Evolutionary conservation across 352 stramenopile species (phyloP), one percentile per base, ranked within the genome.

Genomic region (Globisporangium okanoganense): DNA sequence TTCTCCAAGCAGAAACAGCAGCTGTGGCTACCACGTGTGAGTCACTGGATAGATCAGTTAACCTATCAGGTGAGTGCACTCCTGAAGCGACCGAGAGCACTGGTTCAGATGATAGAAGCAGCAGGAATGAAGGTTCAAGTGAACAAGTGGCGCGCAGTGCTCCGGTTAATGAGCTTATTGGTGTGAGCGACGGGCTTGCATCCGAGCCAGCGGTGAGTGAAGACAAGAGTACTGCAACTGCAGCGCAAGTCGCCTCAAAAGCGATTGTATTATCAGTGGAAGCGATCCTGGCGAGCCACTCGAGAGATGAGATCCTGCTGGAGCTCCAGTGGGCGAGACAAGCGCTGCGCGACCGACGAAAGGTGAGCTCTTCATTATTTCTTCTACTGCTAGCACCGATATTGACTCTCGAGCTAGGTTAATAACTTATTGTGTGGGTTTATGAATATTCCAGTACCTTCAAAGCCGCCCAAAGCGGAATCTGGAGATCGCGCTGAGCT

Each of bases 261-360:
- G 16, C n/a, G 29, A 40, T 31, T 0, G 1, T 48, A 13, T 61
- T 60, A 45, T 47, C 60, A 3, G 67, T 82, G 20, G 68, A 79
- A 27, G 48, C 65, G 40, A 82, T 89, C 50, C 59, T 89, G 1
- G 62, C 65, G 38, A 82, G 73, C 14, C 66, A 85, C 67, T 72
- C 77, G 24, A 73, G 71, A 44, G 67, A 65, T 0, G 79, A 86
- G 51, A 78, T 87, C n/a, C 38, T 70, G 27, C 55, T 75, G 20
- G 79, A 89, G 66, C 66, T 89, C n/a, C 51, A 75, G 58, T 89
- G 77, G 78, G 64, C 73, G 33, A 63, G 62, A 18, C 68, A 82
- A 35, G 76, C 78, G 25, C 61, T 87, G 36, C 67, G 66, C 24
- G 70, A 87, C 20, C 69, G 78, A 18, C 61, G 76, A 69, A 79